phyloP scores from a whole-genome alignment of 2,329 filamentous ascomycete genomes.

The Immersiporthe knoxdaviesiana region DNA sequence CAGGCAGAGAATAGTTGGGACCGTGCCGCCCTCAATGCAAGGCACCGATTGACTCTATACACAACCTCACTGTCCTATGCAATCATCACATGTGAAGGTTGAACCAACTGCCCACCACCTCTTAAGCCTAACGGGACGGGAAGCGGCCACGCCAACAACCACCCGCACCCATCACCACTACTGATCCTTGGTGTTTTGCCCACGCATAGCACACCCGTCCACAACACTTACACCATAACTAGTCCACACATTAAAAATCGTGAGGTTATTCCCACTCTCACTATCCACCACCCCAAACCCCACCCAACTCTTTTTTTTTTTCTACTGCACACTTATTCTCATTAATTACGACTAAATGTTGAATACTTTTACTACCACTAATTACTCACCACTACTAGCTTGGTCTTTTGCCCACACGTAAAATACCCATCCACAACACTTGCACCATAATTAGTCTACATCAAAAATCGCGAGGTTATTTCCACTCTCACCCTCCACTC shows the following conservation, averaged over 20 bases:
- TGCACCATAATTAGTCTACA: no score
- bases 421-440: no score
- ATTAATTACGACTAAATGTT: no score
- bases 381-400: no score
- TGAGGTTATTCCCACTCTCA: not conserved
- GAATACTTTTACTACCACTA: no score
- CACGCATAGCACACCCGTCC: not conserved
- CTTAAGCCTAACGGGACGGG: not conserved
- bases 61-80: not conserved
- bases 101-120: not conserved
- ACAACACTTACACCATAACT: not conserved
- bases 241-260: not conserved
- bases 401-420: no score
- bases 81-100: not conserved
- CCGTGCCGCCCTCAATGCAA: slow-evolving; percentile 2
- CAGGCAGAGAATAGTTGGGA: not conserved
- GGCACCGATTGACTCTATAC: not conserved
- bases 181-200: not conserved
- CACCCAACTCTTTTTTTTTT: no score
- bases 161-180: not conserved
- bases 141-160: not conserved
- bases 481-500: no score
- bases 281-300: no score
- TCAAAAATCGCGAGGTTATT: no score
- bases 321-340: no score